These are phyloP conservation scores for Corylus heterophylla DNA, from an alignment of 306 rosid genomes.

Conservation along the genomic window DNA sequence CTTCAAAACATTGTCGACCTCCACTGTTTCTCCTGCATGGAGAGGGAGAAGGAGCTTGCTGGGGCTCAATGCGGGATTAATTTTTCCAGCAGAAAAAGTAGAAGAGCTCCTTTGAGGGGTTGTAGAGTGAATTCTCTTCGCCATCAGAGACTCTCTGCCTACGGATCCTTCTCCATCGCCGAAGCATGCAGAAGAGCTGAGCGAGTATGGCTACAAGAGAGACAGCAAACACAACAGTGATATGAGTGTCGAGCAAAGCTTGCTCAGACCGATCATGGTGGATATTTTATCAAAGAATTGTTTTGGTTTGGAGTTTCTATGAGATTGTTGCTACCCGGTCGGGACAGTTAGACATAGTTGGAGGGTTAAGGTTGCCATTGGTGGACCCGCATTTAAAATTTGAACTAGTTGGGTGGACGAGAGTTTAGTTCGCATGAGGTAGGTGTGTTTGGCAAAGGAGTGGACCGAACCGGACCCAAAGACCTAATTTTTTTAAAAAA, in stretches of 20 bases:
- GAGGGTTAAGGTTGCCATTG: not conserved
- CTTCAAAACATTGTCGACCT: constrained; percentile 34
- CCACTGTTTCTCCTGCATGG: not conserved
- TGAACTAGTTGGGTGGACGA: constrained; percentile 26
- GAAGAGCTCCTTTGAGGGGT: constrained; percentile 23
- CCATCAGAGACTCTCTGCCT: not conserved
- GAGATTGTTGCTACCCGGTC: too few species aligned
- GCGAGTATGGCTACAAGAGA: constrained; percentile 28
- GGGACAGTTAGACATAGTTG: too few species aligned
- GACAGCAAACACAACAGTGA: constrained; percentile 21
- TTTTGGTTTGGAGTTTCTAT: not conserved
- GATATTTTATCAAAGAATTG: not conserved
- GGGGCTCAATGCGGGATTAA: constrained; percentile 38
- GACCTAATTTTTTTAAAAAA: too few species aligned
- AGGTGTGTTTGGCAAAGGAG: not conserved
- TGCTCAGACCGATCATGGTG: constrained; percentile 29
- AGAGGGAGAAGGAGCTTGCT: not conserved
- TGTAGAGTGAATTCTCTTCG: constrained; percentile 8
- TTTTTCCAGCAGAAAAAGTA: constrained; percentile 35
- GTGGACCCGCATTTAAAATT: constrained; percentile 22
- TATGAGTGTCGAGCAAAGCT: constrained; percentile 27
- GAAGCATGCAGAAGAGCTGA: constrained; percentile 35
- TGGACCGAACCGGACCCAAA: too few species aligned
- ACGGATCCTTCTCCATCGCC: constrained; percentile 24
- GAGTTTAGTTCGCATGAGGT: not conserved